Evolutionary conservation across 768 basidiomycete genomes (phyloP), one percentile per base, ranked within the genome.

Genomic region (Lanmaoa pseudosensibilis): DNA sequence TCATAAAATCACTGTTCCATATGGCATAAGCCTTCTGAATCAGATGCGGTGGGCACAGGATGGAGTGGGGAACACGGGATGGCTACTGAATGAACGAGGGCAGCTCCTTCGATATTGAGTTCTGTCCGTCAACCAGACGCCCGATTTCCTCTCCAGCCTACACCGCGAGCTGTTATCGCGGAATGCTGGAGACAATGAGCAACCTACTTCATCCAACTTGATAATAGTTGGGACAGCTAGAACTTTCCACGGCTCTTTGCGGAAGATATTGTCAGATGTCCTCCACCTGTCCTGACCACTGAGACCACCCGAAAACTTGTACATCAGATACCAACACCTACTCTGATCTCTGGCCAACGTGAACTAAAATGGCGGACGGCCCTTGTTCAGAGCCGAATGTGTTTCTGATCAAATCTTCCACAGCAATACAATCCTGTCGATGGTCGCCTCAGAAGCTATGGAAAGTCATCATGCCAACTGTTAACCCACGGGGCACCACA

Each of bases 401-500:
- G 10, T 79, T 65, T 54, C 77, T 69, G 30, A 91, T 76, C 39
- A 82, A 56, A 2, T 72, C 65, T 54, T 92, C 86, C 30, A 91
- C 84, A 36, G 67, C 80, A 32, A 75, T 72, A 67, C 90, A 91
- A 65, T 92, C 90, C 90, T 84, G 54, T 78, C 37, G 41, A 44
- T 56, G 27, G 54, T 49, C 21, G 9, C 51, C 40, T 61, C 40
- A 65, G 59, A 59, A 52, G 16, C 32, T 25, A 21, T n/a, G n/a
- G 19, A 30, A 40, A 25, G 10, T 18, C 3, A 25, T 33, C 25
- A 37, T 32, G 49, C 46, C n/a, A 49, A 33, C 5, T 30, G 25
- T 41, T 30, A 27, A 77, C 79, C 46, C 62, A 90, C 89, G 25
- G 86, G 81, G 66, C 89, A 91, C 89, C 90, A 91, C 66, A 85